Evolutionary conservation across 176 grass and related monocot genomes (phyloP).

Genomic region (Aegilops bicornis): DNA sequence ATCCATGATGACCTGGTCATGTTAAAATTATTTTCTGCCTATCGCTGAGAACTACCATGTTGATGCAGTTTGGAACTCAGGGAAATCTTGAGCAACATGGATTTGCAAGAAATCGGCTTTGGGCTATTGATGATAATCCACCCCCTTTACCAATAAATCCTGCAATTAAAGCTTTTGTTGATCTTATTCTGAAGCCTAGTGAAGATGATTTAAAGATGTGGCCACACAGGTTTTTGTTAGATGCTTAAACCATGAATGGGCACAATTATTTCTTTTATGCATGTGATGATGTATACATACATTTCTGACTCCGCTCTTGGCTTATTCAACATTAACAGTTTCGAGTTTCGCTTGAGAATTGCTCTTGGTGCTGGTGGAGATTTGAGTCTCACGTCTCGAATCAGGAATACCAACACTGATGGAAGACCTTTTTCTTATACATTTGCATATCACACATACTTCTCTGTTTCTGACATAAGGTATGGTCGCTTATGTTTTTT

Average conservation of each 20-base stretch:
- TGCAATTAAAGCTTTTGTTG: conserved; percentile 69
- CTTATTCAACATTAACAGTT: conserved; percentile 33
- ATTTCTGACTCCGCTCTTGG: conserved; percentile 6
- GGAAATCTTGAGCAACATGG: conserved; percentile 90
- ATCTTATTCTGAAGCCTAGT: conserved; percentile 78
- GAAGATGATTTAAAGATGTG: conserved; percentile 73
- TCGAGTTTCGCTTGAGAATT: conserved; percentile 80
- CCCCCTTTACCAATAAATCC: conserved; percentile 59
- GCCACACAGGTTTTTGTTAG: conserved; percentile 72
- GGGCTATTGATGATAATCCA: conserved; percentile 74
- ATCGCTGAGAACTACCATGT: conserved; percentile 10
- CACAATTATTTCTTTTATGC: conserved; percentile 8
- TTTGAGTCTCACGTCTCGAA: conserved; percentile 81
- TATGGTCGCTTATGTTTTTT: conserved; percentile 11
- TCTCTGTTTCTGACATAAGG: conserved; percentile 82
- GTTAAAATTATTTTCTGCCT: not conserved
- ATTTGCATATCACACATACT: conserved; percentile 97
- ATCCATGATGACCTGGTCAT: conserved; percentile 17
- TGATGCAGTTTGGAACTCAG: conserved; percentile 82
- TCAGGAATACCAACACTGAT: conserved; percentile 85
- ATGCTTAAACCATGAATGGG: not conserved
- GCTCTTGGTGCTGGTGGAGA: conserved; percentile 82
- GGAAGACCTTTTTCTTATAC: conserved; percentile 83
- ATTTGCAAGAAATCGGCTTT: conserved; percentile 74
- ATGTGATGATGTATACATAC: not conserved